Conservation (phyloP, 441 rosid genomes). For the Macaranga tanarius region DNA sequence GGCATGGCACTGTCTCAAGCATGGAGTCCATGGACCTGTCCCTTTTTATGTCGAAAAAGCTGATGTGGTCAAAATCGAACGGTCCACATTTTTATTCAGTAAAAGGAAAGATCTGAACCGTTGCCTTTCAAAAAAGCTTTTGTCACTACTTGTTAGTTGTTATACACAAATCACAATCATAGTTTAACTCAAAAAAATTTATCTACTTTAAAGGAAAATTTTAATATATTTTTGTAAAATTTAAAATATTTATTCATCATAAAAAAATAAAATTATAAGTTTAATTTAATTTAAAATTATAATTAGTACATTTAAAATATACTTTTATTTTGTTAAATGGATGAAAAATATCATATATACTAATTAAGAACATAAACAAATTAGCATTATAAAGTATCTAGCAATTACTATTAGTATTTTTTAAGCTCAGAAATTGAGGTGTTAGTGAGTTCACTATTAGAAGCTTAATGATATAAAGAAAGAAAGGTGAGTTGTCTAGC, state of each 20-base stretch:
- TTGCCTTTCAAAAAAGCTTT: neutral
- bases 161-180: too few relatives aligned
- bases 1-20: conserved; percentile 50
- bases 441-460: conserved; percentile 7
- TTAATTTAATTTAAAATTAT: too few relatives aligned
- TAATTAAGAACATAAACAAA: too few relatives aligned
- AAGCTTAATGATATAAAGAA: conserved; percentile 11
- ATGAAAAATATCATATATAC: too few relatives aligned
- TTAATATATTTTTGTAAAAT: too few relatives aligned
- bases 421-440: conserved; percentile 38
- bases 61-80: conserved; percentile 25
- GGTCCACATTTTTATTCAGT: conserved; percentile 10
- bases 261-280: too few relatives aligned
- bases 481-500: conserved; percentile 56
- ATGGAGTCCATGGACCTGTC: conserved; percentile 60
- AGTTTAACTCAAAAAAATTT: too few relatives aligned
- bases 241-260: too few relatives aligned
- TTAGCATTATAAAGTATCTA: too few relatives aligned
- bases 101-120: conserved; percentile 30
- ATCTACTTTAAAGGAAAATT: too few relatives aligned
- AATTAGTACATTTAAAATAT: too few relatives aligned
- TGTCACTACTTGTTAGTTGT: neutral
- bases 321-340: too few relatives aligned
- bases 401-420: neutral
- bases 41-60: conserved; percentile 45